phyloP scores from a whole-genome alignment of 2,329 filamentous ascomycete species.

The Ophiostoma novo-ulmi region DNA sequence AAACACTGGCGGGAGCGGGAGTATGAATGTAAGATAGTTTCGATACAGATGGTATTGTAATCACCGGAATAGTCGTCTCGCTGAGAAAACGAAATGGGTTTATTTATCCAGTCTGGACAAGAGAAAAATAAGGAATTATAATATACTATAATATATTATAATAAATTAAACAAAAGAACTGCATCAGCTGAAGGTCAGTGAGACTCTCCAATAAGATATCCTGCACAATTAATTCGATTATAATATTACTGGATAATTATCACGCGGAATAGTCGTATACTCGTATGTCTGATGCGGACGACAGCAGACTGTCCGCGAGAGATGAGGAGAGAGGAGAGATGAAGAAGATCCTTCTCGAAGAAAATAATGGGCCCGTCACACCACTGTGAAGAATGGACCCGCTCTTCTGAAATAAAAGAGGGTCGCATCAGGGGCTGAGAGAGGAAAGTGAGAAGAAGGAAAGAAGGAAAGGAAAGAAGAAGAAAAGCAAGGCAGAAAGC shows the following conservation, averaged over 20 bases:
- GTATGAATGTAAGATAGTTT: not conserved
- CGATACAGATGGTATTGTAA: not conserved
- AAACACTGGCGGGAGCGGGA: not conserved
- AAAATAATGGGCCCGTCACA: not conserved
- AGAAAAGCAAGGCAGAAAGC: not conserved
- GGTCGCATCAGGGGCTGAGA: not conserved
- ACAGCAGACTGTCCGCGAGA: not conserved
- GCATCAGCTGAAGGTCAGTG: slow-evolving; percentile 2
- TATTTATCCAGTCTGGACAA: too few species aligned
- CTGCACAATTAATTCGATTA: not conserved
- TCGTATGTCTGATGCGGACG: not conserved
- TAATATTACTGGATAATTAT: too few species aligned
- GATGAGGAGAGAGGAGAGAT: not conserved
- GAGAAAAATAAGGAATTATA: too few species aligned
- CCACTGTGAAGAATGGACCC: not conserved
- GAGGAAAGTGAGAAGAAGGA: not conserved
- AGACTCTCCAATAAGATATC: not conserved
- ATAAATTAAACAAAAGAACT: not conserved
- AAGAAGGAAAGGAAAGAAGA: not conserved
- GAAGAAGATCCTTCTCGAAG: slow-evolving; percentile 4
- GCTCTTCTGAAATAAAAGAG: not conserved
- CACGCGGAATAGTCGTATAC: not conserved
- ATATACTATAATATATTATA: too few species aligned
- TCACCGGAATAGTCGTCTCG: too few species aligned
- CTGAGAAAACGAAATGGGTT: too few species aligned